Evolutionary conservation across 148 eudicot species (phyloP).

Genomic region (Silene latifolia): DNA sequence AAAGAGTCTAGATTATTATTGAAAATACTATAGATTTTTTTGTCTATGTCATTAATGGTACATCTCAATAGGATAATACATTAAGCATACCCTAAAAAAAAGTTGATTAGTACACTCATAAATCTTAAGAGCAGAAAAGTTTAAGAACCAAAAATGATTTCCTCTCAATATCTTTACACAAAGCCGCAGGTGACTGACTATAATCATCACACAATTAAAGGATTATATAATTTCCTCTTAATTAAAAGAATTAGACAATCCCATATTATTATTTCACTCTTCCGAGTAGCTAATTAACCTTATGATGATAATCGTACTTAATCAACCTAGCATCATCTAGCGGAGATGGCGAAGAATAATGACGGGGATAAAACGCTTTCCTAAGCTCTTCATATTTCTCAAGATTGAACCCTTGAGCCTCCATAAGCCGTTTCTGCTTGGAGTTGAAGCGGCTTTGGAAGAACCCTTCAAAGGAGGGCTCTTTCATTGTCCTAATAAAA

Average conservation of each 20-base stretch:
- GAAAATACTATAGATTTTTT: neutral
- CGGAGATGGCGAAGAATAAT: conserved; percentile 3
- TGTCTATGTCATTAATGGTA: neutral
- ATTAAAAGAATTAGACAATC: conserved; percentile 10
- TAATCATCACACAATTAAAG: conserved; percentile 10
- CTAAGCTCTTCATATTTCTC: conserved; percentile 54
- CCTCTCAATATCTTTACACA: conserved; percentile 24
- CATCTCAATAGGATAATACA: conserved; percentile 12
- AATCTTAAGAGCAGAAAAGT: neutral
- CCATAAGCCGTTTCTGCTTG: conserved; percentile 58
- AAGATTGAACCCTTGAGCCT: conserved; percentile 45
- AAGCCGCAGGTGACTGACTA: conserved; percentile 24
- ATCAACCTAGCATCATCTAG: conserved; percentile 23
- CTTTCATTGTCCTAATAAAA: conserved; percentile 76
- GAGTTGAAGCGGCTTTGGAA: conserved; percentile 69
- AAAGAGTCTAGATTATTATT: no score
- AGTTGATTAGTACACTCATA: neutral
- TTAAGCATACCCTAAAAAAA: neutral
- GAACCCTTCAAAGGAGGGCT: conserved; percentile 87
- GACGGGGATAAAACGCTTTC: conserved; percentile 37
- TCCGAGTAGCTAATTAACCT: conserved; percentile 6
- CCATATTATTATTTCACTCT: neutral
- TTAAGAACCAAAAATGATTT: neutral
- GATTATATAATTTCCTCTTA: conserved; percentile 17
- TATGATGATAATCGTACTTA: conserved; percentile 19